Evolutionary conservation across 2,329 filamentous ascomycete species (phyloP).

Genomic region (Bimuria novae-zelandiae): DNA sequence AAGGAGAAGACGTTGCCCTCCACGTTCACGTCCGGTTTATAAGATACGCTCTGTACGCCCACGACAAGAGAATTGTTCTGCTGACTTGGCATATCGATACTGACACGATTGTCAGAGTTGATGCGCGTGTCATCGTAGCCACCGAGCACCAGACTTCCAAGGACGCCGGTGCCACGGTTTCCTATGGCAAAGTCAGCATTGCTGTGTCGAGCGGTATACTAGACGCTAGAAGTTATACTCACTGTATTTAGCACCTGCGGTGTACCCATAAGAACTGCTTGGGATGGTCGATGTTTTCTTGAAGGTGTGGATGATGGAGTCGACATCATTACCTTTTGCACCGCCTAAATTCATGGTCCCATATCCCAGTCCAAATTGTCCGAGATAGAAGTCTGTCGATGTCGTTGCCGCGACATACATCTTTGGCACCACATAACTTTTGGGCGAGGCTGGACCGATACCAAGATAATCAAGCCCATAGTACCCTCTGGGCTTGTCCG

Average conservation of each 20-base stretch:
- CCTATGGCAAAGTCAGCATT: constrained; percentile 24
- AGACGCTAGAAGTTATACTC: too few species aligned
- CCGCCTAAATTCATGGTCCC: constrained; percentile 14
- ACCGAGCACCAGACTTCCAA: constrained; percentile 45
- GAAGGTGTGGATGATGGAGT: constrained; percentile 31
- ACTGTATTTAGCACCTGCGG: constrained; percentile 43
- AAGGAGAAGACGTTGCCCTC: constrained; percentile 18
- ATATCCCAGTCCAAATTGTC: constrained; percentile 34
- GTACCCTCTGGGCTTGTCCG: constrained; percentile 11
- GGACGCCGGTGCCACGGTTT: constrained; percentile 30
- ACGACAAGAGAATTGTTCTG: constrained; percentile 31
- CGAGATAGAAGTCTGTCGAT: constrained; percentile 35
- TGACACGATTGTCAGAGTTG: constrained; percentile 18
- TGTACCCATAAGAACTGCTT: constrained; percentile 40
- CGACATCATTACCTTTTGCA: constrained; percentile 10
- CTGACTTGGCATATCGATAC: constrained; percentile 24
- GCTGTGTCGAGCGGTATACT: too few species aligned
- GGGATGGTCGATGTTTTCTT: constrained; percentile 18
- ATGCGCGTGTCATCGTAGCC: constrained; percentile 48
- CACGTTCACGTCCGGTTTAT: constrained; percentile 21
- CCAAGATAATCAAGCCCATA: constrained; percentile 34
- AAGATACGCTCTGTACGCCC: constrained; percentile 30
- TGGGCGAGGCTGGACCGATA: constrained; percentile 26
- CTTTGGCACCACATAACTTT: constrained; percentile 15
- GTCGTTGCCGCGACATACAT: constrained; percentile 27